These are phyloP conservation scores for Colletotrichum nymphaeae DNA, from an alignment of 2,329 filamentous ascomycete genomes.

Conservation along the genomic window DNA sequence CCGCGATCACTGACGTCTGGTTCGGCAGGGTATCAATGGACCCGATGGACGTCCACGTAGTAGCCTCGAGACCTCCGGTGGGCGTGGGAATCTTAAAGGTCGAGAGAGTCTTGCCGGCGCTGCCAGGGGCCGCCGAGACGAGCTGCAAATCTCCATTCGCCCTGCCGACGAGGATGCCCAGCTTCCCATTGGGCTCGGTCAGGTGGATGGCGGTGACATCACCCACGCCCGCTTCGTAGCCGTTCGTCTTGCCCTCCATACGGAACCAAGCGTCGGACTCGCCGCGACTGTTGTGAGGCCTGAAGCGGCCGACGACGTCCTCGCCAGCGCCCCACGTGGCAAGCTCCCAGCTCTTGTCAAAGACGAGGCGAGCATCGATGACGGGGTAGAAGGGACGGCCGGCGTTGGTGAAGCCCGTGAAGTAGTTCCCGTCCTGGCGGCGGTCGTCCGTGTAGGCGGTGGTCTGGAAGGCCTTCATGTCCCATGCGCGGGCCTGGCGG, in stretches of 20 bases:
- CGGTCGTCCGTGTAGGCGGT: conserved; percentile 42
- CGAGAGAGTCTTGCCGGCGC: conserved; percentile 42
- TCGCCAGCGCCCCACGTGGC: conserved; percentile 64
- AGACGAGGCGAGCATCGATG: conserved; percentile 56
- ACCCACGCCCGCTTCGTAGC: conserved; percentile 57
- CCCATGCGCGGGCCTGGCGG: conserved; percentile 65
- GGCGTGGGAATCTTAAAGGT: conserved; percentile 41
- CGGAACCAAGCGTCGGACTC: conserved; percentile 36
- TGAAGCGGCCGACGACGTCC: conserved; percentile 57
- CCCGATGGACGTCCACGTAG: conserved; percentile 41
- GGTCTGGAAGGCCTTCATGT: conserved; percentile 54
- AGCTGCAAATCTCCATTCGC: conserved; percentile 62
- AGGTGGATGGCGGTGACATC: conserved; percentile 62
- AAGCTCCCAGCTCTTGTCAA: conserved; percentile 54
- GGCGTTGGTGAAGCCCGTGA: conserved; percentile 21
- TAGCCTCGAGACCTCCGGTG: conserved; percentile 43
- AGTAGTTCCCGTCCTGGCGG: conserved; percentile 35
- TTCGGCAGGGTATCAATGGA: conserved; percentile 31
- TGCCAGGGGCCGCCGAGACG: conserved; percentile 50
- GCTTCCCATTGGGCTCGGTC: conserved; percentile 46
- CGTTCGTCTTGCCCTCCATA: conserved; percentile 50
- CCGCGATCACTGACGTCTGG: conserved; percentile 30
- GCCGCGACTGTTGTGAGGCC: conserved; percentile 41
- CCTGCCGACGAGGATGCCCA: conserved; percentile 58
- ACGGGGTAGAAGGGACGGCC: conserved; percentile 54